phyloP scores from a whole-genome alignment of 2,329 filamentous ascomycete genomes.

The Eurotiales sp. region DNA sequence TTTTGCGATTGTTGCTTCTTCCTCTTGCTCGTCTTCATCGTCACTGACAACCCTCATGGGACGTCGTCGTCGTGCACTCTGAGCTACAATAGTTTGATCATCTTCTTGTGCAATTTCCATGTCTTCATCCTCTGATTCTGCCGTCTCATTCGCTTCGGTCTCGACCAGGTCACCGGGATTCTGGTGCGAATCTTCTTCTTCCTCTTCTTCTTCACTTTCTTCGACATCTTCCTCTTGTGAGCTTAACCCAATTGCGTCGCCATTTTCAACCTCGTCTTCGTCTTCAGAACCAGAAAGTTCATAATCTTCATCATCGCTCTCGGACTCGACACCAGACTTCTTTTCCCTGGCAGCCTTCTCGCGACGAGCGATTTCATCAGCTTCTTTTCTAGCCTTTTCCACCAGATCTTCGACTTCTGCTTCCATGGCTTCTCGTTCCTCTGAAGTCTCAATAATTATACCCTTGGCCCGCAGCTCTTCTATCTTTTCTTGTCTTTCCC shows the following conservation, averaged over 20 bases:
- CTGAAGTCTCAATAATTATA: conserved; percentile 74
- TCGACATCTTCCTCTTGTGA: conserved; percentile 19
- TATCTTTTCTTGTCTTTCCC: conserved; percentile 72
- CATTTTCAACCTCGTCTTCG: conserved; percentile 35
- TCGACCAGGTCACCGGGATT: conserved; percentile 29
- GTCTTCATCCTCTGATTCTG: conserved; percentile 34
- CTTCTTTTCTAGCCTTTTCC: conserved; percentile 77
- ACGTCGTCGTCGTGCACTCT: conserved; percentile 46
- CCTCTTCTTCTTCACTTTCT: conserved; percentile 18
- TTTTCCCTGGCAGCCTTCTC: conserved; percentile 72
- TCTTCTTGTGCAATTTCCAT: conserved; percentile 34
- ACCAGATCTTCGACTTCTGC: conserved; percentile 84
- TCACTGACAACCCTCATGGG: conserved; percentile 61
- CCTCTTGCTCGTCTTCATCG: conserved; percentile 49
- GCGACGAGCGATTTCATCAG: conserved; percentile 69
- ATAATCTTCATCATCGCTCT: conserved; percentile 45
- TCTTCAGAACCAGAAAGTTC: conserved; percentile 48
- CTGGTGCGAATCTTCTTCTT: conserved; percentile 21
- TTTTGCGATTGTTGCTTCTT: not conserved
- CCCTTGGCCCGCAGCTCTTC: conserved; percentile 75
- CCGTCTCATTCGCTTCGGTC: conserved; percentile 39
- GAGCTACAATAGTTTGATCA: conserved; percentile 38
- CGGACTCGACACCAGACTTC: conserved; percentile 53
- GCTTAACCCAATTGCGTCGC: conserved; percentile 27
- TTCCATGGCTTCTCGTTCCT: conserved; percentile 79